These are phyloP conservation scores for Suhomyces bolitotheri DNA, from an alignment of 1,139 yeast species.

Conservation along the genomic window DNA sequence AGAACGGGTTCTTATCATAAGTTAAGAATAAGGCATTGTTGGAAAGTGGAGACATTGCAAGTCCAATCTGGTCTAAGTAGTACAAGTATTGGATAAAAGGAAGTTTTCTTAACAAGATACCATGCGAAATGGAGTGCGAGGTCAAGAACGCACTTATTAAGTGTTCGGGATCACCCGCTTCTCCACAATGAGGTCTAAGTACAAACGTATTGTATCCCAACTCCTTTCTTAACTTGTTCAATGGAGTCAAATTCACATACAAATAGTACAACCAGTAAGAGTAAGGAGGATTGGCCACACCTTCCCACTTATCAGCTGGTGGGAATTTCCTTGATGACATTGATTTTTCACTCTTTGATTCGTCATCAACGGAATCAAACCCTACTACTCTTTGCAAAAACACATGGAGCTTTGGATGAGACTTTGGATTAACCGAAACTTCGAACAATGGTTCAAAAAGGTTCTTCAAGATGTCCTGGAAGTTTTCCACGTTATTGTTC, in stretches of 20 bases:
- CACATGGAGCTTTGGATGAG: slow-evolving; percentile 85
- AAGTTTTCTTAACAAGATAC: slow-evolving; percentile 85
- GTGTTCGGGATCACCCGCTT: slow-evolving; percentile 99
- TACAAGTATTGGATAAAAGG: slow-evolving; percentile 93
- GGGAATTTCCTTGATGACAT: slow-evolving; percentile 77
- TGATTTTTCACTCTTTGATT: slow-evolving; percentile 84
- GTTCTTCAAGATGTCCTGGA: slow-evolving; percentile 76
- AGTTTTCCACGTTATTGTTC: slow-evolving; percentile 66
- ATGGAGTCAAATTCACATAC: slow-evolving; percentile 79
- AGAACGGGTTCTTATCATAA: slow-evolving; percentile 93
- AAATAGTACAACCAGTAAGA: slow-evolving; percentile 89
- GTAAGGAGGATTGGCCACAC: slow-evolving; percentile 88
- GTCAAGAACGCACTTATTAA: slow-evolving; percentile 85
- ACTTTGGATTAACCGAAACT: slow-evolving; percentile 77
- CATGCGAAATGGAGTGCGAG: slow-evolving; percentile 93
- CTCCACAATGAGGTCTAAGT: slow-evolving; percentile 97
- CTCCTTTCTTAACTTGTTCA: slow-evolving; percentile 76
- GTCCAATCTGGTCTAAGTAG: slow-evolving; percentile 90
- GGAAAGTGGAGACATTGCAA: slow-evolving; percentile 98
- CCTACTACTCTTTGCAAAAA: slow-evolving; percentile 95
- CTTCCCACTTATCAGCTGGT: slow-evolving; percentile 77
- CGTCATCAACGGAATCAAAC: slow-evolving; percentile 98
- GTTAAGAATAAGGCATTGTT: slow-evolving; percentile 94
- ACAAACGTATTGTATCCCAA: slow-evolving; percentile 86
- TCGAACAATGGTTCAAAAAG: slow-evolving; percentile 89